Percentiles rank a stretch among this genome's conserved stretches.
These are phyloP conservation scores for Gnaphalium uliginosum DNA, from an alignment of 129 eudicot species.

Conservation along the genomic window DNA sequence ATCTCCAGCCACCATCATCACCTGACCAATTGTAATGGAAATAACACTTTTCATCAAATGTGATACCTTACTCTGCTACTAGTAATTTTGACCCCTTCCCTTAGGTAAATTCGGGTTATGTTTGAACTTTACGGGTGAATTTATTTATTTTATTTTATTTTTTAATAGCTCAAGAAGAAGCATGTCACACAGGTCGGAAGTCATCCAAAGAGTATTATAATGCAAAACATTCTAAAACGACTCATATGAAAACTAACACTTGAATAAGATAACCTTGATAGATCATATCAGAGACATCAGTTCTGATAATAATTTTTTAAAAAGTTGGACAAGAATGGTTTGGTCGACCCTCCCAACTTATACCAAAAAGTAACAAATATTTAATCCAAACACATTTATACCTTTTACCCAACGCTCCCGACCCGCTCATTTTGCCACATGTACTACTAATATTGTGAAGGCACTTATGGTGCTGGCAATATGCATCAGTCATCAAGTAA, in stretches of 20 bases:
- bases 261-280: neutral
- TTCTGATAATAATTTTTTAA: neutral
- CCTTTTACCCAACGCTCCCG: neutral
- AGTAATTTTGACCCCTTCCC: neutral
- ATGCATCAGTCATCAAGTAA: conserved; percentile 8
- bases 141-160: too few relatives aligned
- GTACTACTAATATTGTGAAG: neutral
- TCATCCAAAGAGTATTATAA: too few relatives aligned
- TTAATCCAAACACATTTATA: neutral
- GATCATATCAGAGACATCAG: neutral
- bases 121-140: neutral
- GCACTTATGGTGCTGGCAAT: neutral
- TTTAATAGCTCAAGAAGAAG: too few relatives aligned
- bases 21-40: conserved; percentile 44
- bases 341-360: neutral
- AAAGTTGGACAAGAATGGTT: neutral
- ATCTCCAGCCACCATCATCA: conserved; percentile 92
- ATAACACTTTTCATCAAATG: neutral
- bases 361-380: neutral
- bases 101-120: neutral
- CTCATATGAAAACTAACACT: neutral
- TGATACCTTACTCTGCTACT: neutral
- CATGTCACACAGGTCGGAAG: too few relatives aligned
- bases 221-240: neutral
- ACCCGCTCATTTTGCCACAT: neutral